These are phyloP conservation scores for Dactylellina sp. DNA, from an alignment of 2,329 filamentous ascomycete genomes.

Conservation along the genomic window DNA sequence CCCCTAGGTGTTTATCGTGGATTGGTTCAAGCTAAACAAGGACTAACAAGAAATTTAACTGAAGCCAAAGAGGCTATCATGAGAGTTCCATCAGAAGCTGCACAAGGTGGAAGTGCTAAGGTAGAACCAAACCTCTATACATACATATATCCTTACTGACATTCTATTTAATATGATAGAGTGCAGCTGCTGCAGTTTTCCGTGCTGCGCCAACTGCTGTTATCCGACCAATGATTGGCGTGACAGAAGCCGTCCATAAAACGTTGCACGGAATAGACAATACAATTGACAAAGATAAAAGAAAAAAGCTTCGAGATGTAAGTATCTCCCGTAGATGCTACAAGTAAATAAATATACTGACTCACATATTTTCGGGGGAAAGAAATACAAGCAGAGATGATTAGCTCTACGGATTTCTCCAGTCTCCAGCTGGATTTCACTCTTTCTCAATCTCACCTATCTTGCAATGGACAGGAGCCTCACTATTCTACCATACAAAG, in stretches of 20 bases:
- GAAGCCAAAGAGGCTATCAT: constrained; percentile 91
- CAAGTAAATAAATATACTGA: background rate
- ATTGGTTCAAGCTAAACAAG: constrained; percentile 81
- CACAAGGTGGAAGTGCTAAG: constrained; percentile 81
- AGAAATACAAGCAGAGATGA: constrained; percentile 55
- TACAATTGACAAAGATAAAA: constrained; percentile 83
- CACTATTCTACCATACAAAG: background rate
- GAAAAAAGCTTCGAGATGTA: constrained; percentile 87
- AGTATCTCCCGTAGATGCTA: constrained; percentile 65
- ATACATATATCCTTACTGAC: constrained; percentile 9
- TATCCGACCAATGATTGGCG: constrained; percentile 88
- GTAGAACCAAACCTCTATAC: constrained; percentile 25
- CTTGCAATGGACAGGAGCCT: too few species aligned
- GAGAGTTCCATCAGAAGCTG: constrained; percentile 88
- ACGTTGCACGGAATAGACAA: constrained; percentile 93
- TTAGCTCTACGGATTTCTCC: background rate
- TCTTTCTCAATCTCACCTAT: background rate
- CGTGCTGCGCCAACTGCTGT: constrained; percentile 92
- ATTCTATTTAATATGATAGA: constrained; percentile 64
- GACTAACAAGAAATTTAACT: constrained; percentile 86
- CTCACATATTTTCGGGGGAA: background rate
- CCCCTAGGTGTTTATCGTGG: constrained; percentile 89
- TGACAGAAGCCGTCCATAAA: constrained; percentile 87
- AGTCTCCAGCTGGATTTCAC: background rate
- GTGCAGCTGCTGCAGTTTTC: constrained; percentile 81